phyloP scores from a whole-genome alignment of 805 yeast species.

The Metschnikowia amazonensis region DNA sequence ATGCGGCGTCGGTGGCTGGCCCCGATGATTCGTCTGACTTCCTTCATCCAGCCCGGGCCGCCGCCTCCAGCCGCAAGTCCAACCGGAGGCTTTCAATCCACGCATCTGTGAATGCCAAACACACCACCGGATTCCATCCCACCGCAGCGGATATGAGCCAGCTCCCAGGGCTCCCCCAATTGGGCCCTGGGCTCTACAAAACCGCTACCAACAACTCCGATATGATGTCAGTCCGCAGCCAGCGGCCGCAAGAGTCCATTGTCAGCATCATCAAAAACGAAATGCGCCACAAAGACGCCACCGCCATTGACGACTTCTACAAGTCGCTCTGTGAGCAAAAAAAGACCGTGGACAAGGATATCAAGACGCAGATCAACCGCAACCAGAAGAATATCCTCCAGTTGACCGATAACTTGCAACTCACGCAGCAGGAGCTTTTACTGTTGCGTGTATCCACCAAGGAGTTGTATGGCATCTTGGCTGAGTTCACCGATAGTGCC shows the following conservation, averaged over 20 bases:
- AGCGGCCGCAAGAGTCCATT: constrained; percentile 13
- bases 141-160: constrained; percentile 5
- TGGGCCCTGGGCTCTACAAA: constrained; percentile 21
- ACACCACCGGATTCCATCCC: constrained; percentile 8
- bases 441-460: constrained; percentile 56
- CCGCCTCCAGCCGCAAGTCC: constrained; percentile 11
- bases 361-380: constrained; percentile 55
- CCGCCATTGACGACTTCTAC: constrained; percentile 68
- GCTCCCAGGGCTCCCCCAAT: constrained; percentile 16
- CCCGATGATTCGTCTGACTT: constrained; percentile 3
- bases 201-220: constrained; percentile 15
- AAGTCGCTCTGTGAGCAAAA: constrained; percentile 49
- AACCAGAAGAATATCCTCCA: constrained; percentile 60
- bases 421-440: constrained; percentile 63
- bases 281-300: constrained; percentile 62
- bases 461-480: constrained; percentile 57
- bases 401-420: constrained; percentile 55
- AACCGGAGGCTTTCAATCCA: constrained; percentile 20
- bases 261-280: constrained; percentile 28
- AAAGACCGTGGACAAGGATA: constrained; percentile 49
- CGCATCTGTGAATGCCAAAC: constrained; percentile 15
- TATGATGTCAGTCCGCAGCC: constrained; percentile 11
- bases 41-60: constrained; percentile 11
- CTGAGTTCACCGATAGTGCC: constrained; percentile 58
- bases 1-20: not conserved